Base-by-base conservation (phyloP, 768 basidiomycete genomes). In the Lactifluus subvellereus region DNA sequence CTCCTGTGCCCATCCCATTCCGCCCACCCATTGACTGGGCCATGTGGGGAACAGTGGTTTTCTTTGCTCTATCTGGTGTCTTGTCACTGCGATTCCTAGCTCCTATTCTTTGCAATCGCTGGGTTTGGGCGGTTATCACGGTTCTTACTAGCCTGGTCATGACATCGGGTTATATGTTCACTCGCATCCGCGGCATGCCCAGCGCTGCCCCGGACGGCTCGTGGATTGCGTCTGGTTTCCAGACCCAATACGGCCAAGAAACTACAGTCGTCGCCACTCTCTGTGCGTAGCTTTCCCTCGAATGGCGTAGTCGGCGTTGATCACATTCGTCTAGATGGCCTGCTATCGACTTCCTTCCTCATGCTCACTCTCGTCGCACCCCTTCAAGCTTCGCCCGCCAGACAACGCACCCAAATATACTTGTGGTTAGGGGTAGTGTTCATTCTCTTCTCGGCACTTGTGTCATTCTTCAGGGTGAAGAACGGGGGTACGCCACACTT, bases 131-230 rank as follows among this genome's bases (percentile, higher is more conserved):
- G 6, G 69, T 77, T 27, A 79, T 79, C 45, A 82, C 86, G 33
- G 60, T 87, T 45, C 72, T 84, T 32, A 81, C 85, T 9, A 87
- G 91, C 20, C 75, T 88, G 35, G 76, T 92, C 69, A 96, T 98
- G 87, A 95, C 86, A 22, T 86, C 88, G 9, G 97, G 97, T 8
- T 89, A 85, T 78, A 99, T 99, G 97, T 99, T 96, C 77, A 90
- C 89, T 62, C 89, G 88, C 66, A 99, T 99, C 69, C 87, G 96
- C 65, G 81, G 80, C 37, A 80, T 81, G 52, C 94, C 93, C 3
- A 93, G 83, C 71, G 77, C 77, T 27, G 84, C 83, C 33, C 77
- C 77, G 0, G 80, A 83, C 59, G 85, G 87, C 27, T 77, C 81
- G 54, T 94, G 93, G 89, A 88, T 99, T 69, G 90, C 94, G 9